Evolutionary conservation across 768 basidiomycete species (phyloP).

Genomic region (Macrolepiota fuliginosa): DNA sequence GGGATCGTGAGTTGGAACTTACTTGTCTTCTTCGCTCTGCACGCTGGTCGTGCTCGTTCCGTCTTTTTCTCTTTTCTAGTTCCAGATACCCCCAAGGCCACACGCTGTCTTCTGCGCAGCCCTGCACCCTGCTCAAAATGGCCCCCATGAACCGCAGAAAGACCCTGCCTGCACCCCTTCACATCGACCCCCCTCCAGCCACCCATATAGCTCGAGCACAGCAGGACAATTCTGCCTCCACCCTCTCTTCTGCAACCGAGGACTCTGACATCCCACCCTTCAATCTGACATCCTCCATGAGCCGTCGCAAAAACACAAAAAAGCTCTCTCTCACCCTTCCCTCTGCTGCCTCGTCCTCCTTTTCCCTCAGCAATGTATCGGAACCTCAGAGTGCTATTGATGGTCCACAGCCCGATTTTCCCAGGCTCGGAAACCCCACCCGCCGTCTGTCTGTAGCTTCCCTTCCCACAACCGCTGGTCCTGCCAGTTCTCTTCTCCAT

Average conservation of each 20-base stretch:
- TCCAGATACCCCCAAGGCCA: not conserved
- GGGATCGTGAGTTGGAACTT: not conserved
- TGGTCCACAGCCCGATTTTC: conserved; percentile 25
- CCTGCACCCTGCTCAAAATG: conserved; percentile 18
- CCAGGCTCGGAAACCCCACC: conserved; percentile 24
- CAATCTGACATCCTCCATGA: conserved; percentile 26
- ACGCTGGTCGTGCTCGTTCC: conserved; percentile 39
- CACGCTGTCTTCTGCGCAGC: not conserved
- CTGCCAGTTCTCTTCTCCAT: conserved; percentile 51
- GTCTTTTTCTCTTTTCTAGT: not conserved
- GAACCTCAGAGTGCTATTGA: conserved; percentile 29
- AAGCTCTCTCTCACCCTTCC: conserved; percentile 69
- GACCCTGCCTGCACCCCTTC: conserved; percentile 54
- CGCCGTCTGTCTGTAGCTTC: conserved; percentile 75
- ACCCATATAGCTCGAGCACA: conserved; percentile 47
- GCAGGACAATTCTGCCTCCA: conserved; percentile 46
- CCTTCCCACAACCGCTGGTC: conserved; percentile 52
- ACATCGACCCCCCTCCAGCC: conserved; percentile 53
- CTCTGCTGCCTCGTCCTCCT: conserved; percentile 56
- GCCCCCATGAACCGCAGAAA: conserved; percentile 43
- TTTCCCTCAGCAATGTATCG: conserved; percentile 42
- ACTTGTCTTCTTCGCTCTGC: conserved; percentile 25
- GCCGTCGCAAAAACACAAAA: conserved; percentile 67
- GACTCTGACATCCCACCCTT: conserved; percentile 50
- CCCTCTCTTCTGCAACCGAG: conserved; percentile 49